A percentile compares a stretch with the other conserved stretches of the same genome.
Conservation (phyloP, 2,329 filamentous ascomycete genomes). For the Calonectria ilicicola region DNA sequence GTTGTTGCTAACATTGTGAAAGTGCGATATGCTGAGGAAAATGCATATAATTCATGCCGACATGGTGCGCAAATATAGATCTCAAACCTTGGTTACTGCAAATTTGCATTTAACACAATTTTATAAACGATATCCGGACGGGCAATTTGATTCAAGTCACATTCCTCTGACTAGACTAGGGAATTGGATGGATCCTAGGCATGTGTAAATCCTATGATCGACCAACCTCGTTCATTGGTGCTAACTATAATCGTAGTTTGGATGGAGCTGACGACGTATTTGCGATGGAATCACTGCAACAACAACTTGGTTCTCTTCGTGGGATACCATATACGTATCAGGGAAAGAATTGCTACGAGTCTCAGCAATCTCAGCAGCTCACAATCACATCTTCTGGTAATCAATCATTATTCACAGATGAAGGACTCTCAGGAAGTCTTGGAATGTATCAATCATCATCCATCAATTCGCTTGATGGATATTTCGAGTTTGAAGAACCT, state of each 20-base stretch:
- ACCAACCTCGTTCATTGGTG: too few relatives aligned
- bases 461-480: constrained; percentile 13
- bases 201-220: not conserved
- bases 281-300: not conserved
- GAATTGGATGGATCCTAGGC: constrained; percentile 23
- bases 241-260: constrained; percentile 10
- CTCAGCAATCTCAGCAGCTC: not conserved
- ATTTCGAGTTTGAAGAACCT: constrained; percentile 21
- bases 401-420: not conserved
- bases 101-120: constrained; percentile 28
- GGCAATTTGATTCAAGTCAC: constrained; percentile 23
- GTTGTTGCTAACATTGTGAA: not conserved
- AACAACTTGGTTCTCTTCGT: constrained; percentile 5
- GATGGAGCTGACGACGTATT: constrained; percentile 27
- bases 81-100: constrained; percentile 21
- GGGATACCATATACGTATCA: constrained; percentile 19
- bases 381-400: not conserved
- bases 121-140: constrained; percentile 27
- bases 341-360: not conserved
- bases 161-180: constrained; percentile 18
- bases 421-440: not conserved
- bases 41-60: constrained; percentile 23
- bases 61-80: constrained; percentile 24
- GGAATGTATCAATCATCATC: not conserved
- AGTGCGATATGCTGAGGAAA: constrained; percentile 26